phyloP scores from a whole-genome alignment of 179 eudicot species.

The Actinidia arguta region DNA sequence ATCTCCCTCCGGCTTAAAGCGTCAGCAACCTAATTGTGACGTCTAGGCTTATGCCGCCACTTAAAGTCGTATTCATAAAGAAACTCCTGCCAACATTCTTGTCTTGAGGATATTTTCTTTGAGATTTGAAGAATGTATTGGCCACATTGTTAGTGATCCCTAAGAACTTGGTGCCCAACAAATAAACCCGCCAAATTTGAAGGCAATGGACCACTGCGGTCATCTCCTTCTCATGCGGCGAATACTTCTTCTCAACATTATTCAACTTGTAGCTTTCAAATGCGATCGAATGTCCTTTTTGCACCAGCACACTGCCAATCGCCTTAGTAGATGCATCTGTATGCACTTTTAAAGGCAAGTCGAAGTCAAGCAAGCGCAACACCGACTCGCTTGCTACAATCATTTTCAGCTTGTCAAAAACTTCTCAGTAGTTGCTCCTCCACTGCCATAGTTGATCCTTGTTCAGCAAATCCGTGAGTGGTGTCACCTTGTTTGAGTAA shows the following conservation, averaged over 20 bases:
- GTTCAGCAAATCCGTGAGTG: background rate
- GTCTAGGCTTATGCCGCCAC: too few species aligned
- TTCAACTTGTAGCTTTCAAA: background rate
- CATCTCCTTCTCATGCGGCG: background rate
- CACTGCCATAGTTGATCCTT: background rate
- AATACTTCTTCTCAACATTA: background rate
- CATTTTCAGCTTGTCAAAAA: constrained; percentile 1
- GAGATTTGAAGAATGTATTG: too few species aligned
- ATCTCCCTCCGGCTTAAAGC: background rate
- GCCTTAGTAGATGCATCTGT: constrained; percentile 15
- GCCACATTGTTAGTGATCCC: background rate
- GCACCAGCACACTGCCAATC: background rate
- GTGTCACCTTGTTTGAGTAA: background rate
- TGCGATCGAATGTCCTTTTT: background rate
- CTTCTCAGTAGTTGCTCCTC: background rate
- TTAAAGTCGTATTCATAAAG: too few species aligned
- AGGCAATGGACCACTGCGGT: background rate
- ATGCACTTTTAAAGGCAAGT: background rate
- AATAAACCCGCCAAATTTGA: background rate
- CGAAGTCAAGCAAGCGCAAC: background rate
- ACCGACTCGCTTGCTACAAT: background rate
- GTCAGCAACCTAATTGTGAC: background rate
- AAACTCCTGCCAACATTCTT: background rate
- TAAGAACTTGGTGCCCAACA: background rate
- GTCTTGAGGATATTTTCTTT: background rate